These are phyloP conservation scores for Solanum peruvianum DNA, from an alignment of 257 asterid species.

Conservation along the genomic window DNA sequence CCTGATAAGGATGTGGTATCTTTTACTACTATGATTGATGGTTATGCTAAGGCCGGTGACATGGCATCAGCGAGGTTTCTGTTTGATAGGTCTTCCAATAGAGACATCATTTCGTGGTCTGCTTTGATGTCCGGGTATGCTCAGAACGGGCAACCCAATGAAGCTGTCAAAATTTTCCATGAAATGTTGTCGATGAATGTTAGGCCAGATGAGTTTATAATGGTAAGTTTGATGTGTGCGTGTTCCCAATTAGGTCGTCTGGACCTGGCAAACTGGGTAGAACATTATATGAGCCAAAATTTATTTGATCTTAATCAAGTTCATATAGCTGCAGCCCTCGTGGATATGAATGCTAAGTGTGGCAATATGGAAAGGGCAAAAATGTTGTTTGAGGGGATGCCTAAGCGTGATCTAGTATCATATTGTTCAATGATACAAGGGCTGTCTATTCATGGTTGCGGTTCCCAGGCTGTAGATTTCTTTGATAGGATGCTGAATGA, in stretches of 20 bases:
- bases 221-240: slow-evolving; percentile 74
- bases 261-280: slow-evolving; percentile 57
- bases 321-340: slow-evolving; percentile 54
- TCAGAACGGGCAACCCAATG: slow-evolving; percentile 52
- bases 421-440: slow-evolving; percentile 78
- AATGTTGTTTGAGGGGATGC: slow-evolving; percentile 37
- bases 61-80: slow-evolving; percentile 55
- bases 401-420: slow-evolving; percentile 40
- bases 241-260: slow-evolving; percentile 60
- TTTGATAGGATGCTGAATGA: slow-evolving; percentile 55
- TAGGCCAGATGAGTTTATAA: slow-evolving; percentile 51
- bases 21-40: slow-evolving; percentile 51
- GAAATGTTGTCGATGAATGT: slow-evolving; percentile 30
- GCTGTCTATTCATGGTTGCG: slow-evolving; percentile 41
- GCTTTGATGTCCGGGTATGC: slow-evolving; percentile 60
- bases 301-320: slow-evolving; percentile 22
- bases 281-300: slow-evolving; percentile 27
- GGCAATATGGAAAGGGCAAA: slow-evolving; percentile 68
- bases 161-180: slow-evolving; percentile 37
- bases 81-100: slow-evolving; percentile 33
- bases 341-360: slow-evolving; percentile 73
- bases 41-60: slow-evolving; percentile 59
- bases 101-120: slow-evolving; percentile 66
- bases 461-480: slow-evolving; percentile 35
- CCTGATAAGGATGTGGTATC: slow-evolving; percentile 37